These are phyloP conservation scores for Microsporum canis DNA, from an alignment of 2,329 filamentous ascomycete species.

Conservation along the genomic window DNA sequence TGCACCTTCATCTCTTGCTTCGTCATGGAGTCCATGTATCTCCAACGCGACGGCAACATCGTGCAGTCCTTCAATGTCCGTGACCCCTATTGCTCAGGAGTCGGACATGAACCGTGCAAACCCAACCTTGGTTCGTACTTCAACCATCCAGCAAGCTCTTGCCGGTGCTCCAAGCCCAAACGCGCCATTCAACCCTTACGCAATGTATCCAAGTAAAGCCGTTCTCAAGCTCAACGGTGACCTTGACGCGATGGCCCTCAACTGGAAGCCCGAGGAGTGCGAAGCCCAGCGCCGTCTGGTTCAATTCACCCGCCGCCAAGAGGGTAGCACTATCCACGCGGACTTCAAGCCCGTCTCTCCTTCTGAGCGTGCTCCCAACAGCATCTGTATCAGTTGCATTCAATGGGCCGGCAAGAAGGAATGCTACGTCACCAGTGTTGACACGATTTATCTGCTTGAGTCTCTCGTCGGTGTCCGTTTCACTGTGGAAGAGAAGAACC, in stretches of 20 bases:
- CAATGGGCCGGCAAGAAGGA: conserved; percentile 88
- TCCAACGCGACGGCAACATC: conserved; percentile 34
- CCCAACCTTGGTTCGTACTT: conserved; percentile 56
- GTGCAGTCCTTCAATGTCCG: conserved; percentile 34
- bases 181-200: conserved; percentile 61
- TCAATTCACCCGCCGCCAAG: conserved; percentile 72
- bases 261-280: conserved; percentile 75
- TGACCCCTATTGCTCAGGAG: conserved; percentile 27
- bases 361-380: conserved; percentile 68
- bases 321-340: conserved; percentile 67
- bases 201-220: conserved; percentile 73
- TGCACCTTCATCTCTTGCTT: conserved; percentile 39
- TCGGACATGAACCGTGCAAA: conserved; percentile 35
- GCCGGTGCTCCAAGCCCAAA: conserved; percentile 35
- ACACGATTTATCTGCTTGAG: conserved; percentile 91
- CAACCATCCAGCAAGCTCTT: conserved; percentile 46
- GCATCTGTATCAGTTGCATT: conserved; percentile 94
- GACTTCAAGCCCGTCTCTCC: conserved; percentile 68
- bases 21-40: conserved; percentile 40
- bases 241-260: conserved; percentile 67
- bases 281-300: conserved; percentile 72
- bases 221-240: conserved; percentile 75
- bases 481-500: conserved; percentile 95
- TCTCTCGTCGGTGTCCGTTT: conserved; percentile 78
- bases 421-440: conserved; percentile 90